Evolutionary conservation across 805 yeast genomes (phyloP), one percentile per base, ranked within the genome.

Genomic region (Wickerhamiella domercqiae): DNA sequence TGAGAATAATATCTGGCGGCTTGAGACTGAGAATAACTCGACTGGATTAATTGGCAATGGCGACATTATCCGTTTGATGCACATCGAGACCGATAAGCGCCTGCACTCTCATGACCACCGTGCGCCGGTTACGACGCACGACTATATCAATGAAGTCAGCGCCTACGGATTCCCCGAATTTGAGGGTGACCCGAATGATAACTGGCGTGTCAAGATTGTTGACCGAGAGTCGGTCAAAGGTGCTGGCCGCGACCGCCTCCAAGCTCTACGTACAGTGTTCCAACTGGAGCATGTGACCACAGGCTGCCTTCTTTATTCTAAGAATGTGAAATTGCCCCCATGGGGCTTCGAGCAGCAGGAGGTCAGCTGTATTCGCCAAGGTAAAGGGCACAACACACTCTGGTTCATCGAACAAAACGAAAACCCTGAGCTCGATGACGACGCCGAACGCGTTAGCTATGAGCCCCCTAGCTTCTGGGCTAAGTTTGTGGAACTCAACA

Each of bases 41-140:
- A 61, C 78, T 29, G 55, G 64, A 38, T 69, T 57, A 40, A 63
- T 78, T 24, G 54, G 64, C 39, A 70, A 73, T 45, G 76, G 77
- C 15, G 73, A 68, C 39, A 53, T 63, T 11, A 60, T 87, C 16
- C 66, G 78, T 41, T 54, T 90, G n/a, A 72, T 70, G 61, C 97
- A 90, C 55, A 64, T 66, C 40, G 43, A 49, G 2, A 78, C 96
- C 1, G 70, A 75, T 13, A 72, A 73, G 44, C 71, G 79, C 33
- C 58, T 90, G 37, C 75, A 75, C 45, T 78, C 83, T 17, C 73
- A 67, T 45, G 79, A 80, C 43, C 62, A 69, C 36, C 72, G 86
- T 42, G 95, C 97, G 3, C 95, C 94, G 7, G 71, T 84, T 20
- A 71, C 87, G 7, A 94, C 82, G 52, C 90, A 82, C 51, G 97